A percentile compares a stretch with the other conserved stretches of the same genome.
phyloP scores from a whole-genome alignment of 176 grass and related monocot species.

The Eragrostis nindensis region DNA sequence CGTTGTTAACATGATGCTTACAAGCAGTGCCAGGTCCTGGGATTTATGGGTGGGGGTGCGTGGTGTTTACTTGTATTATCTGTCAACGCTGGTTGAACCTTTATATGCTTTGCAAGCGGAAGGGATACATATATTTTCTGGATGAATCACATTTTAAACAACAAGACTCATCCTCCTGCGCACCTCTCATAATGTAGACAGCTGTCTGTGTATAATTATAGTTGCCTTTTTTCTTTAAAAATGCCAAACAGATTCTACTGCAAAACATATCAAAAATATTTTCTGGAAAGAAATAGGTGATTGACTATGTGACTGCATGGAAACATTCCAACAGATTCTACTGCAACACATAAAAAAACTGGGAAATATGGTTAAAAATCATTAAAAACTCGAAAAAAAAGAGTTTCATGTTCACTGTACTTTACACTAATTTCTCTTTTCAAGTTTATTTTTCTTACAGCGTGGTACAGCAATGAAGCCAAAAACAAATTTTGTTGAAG shows the following conservation, averaged over 20 bases:
- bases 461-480: conserved; percentile 37
- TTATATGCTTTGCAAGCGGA: background rate
- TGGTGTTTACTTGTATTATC: background rate
- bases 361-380: conserved; percentile 4
- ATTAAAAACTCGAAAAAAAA: conserved; percentile 4
- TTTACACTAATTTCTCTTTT: conserved; percentile 5
- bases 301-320: background rate
- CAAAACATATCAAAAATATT: background rate
- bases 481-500: conserved; percentile 85
- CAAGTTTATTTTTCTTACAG: conserved; percentile 35
- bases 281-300: background rate
- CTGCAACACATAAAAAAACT: background rate
- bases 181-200: no score
- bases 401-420: background rate
- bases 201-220: background rate
- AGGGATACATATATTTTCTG: background rate
- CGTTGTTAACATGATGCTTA: background rate
- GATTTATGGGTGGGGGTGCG: background rate
- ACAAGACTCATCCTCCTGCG: background rate
- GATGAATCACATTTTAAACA: background rate
- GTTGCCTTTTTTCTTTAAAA: background rate
- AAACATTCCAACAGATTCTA: background rate
- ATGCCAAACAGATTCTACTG: background rate
- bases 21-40: background rate
- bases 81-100: background rate